phyloP scores from a whole-genome alignment of 1,284 basidiomycete genomes.

The Leccinum subrobustum region DNA sequence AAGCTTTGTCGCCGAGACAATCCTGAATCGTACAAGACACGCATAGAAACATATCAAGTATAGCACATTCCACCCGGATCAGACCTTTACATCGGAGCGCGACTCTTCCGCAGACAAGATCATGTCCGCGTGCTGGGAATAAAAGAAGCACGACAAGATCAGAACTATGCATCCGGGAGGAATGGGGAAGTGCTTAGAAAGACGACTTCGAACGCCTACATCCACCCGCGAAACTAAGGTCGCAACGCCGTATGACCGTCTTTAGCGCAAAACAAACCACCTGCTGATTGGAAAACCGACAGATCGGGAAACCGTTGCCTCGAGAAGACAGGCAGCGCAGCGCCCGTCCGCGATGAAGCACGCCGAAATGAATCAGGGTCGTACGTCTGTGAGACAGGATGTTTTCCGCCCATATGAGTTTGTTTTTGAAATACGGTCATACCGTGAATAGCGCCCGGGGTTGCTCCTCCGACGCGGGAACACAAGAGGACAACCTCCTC shows the following conservation, averaged over 20 bases:
- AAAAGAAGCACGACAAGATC: neutral
- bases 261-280: conserved; percentile 1
- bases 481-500: neutral
- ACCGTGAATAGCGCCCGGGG: neutral
- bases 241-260: conserved; percentile 1
- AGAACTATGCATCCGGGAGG: neutral
- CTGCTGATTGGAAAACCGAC: conserved; percentile 5
- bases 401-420: neutral
- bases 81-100: conserved; percentile 6
- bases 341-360: conserved; percentile 17
- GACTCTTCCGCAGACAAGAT: conserved; percentile 1
- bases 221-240: neutral
- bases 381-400: conserved; percentile 6
- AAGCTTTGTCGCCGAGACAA: neutral
- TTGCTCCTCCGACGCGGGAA: conserved; percentile 6
- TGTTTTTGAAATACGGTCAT: conserved; percentile 8
- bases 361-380: conserved; percentile 36
- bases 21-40: neutral
- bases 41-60: neutral
- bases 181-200: neutral
- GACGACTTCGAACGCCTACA: neutral
- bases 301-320: conserved; percentile 20
- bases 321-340: conserved; percentile 11
- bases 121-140: conserved; percentile 1
- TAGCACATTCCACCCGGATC: conserved; percentile 1